Conservation (phyloP, 2,329 filamentous ascomycete species). For the Exophiala oligosperma region DNA sequence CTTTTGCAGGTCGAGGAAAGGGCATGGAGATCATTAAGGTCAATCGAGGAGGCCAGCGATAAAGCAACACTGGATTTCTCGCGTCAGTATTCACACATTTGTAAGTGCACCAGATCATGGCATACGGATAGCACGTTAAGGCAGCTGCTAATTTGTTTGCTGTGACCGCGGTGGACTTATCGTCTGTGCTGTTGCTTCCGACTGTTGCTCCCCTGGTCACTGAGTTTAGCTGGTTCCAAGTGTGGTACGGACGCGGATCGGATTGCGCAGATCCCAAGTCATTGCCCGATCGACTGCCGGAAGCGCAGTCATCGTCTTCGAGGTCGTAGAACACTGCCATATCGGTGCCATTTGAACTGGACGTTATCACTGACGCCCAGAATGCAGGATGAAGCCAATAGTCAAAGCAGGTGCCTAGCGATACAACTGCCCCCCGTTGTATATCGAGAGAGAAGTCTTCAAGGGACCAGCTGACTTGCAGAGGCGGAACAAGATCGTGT, state of each 20-base stretch:
- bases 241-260: neutral
- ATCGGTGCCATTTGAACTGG: constrained; percentile 20
- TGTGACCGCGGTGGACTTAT: neutral
- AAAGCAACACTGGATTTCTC: constrained; percentile 65
- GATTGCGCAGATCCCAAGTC: constrained; percentile 20
- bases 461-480: too few species aligned
- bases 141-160: constrained; percentile 39
- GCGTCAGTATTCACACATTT: constrained; percentile 28
- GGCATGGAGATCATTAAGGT: constrained; percentile 82
- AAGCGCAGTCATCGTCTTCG: constrained; percentile 36
- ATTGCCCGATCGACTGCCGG: constrained; percentile 16
- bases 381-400: neutral
- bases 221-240: constrained; percentile 16
- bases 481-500: too few species aligned
- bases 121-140: constrained; percentile 51
- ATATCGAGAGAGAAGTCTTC: too few species aligned
- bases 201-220: constrained; percentile 1
- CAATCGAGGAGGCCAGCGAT: constrained; percentile 73
- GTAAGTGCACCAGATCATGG: constrained; percentile 11
- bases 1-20: constrained; percentile 80
- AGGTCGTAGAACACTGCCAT: constrained; percentile 53
- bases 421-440: too few species aligned
- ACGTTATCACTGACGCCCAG: neutral
- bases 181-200: neutral
- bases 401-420: too few species aligned